Evolutionary conservation across 805 yeast species (phyloP), one percentile per base, ranked within the genome.

Genomic region (Kurtzmaniella fragi): DNA sequence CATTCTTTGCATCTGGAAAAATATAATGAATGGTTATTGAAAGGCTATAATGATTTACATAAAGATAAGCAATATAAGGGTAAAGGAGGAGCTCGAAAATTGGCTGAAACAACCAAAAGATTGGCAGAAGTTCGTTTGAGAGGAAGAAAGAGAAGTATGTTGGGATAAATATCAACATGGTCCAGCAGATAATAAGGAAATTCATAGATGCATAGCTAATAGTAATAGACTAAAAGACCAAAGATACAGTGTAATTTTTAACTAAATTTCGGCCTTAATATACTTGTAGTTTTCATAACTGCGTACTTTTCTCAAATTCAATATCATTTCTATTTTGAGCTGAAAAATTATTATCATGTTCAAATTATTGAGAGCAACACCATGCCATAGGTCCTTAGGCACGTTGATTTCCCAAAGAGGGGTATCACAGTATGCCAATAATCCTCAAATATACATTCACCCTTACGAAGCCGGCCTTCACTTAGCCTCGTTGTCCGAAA

Each of bases 61-160:
- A 45, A 20, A 35, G 45, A 46, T 13, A 58, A 57, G 29, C 59
- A 56, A 15, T 52, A 41, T 15, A 42, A 40, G 14, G 46, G 49
- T 17, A 60, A 61, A 28, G 54, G 51, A 15, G 73, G 73, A 13
- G 49, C 48, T 14, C 72, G 68, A 46, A 67, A 67, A 49, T 58
- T 58, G 39, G 64, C 54, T 12, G 93, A 84, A 45, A 75, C 82
- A 0, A 47, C 77, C 42, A 71, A 70, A 39, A 74, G 90, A 56
- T 73, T 93, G 37, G 85, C 81, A 39, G 95, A 84, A 32, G 98
- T 91, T 1, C 70, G 98, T 52, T 59, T 84, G 66, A 78, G 99
- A 56, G 99, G 99, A 1, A 74, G 99, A 49, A 93, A 93, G 74
- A 77, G 99, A 61, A 84, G 95, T 42, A 87, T 91, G 96, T 64